Evolutionary conservation across 2,329 filamentous ascomycete species (phyloP).

Genomic region (Akanthomyces dipterigenus): DNA sequence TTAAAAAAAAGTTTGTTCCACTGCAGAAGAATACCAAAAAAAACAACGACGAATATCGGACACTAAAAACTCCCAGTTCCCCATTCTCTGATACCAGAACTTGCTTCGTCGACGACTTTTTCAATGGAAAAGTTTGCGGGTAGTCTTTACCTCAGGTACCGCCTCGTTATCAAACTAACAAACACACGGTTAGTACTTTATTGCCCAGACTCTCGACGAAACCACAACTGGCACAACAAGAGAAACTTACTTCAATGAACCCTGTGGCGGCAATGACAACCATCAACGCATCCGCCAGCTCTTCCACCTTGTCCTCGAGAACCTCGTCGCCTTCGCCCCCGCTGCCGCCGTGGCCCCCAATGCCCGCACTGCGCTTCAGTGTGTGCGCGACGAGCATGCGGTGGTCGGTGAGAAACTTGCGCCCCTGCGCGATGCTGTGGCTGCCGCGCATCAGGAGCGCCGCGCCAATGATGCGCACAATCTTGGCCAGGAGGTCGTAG

Average conservation of each 20-base stretch:
- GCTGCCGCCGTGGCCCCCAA: constrained; percentile 45
- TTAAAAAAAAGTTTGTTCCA: not conserved
- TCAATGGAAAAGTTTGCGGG: constrained; percentile 35
- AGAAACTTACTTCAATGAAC: constrained; percentile 67
- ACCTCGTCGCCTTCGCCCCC: constrained; percentile 24
- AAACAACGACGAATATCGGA: not conserved
- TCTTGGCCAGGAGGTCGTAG: constrained; percentile 73
- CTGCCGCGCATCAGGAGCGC: constrained; percentile 74
- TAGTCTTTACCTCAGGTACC: constrained; percentile 25
- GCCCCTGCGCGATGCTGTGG: constrained; percentile 74
- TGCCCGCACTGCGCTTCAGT: constrained; percentile 81
- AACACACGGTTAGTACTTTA: not conserved
- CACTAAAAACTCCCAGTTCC: not conserved
- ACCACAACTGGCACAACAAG: not conserved
- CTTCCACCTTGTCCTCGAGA: constrained; percentile 58
- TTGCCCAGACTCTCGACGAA: no score
- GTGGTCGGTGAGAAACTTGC: constrained; percentile 75
- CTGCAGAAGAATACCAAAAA: not conserved
- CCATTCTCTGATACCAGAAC: not conserved
- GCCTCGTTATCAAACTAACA: constrained; percentile 37
- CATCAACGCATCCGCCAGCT: constrained; percentile 79
- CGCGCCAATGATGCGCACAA: constrained; percentile 75
- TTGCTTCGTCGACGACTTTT: not conserved
- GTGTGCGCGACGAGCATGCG: constrained; percentile 78
- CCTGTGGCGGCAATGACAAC: constrained; percentile 74